Percentiles rank a stretch among this genome's conserved stretches.
Conservation (phyloP, 805 yeast species). For the Candida andamanensis region DNA sequence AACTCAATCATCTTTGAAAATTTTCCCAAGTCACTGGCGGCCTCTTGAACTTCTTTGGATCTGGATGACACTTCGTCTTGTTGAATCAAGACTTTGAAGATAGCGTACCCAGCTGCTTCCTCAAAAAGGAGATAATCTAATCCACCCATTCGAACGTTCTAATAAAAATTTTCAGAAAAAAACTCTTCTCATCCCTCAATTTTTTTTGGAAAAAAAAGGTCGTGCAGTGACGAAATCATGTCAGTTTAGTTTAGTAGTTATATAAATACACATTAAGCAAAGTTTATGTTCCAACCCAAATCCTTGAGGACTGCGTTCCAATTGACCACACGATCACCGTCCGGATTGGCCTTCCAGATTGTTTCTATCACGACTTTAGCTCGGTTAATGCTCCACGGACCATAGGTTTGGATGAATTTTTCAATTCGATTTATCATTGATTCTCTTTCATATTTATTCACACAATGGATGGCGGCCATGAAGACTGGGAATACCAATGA, state of each 20-base stretch:
- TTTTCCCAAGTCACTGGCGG: conserved; percentile 75
- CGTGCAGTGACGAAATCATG: too few relatives aligned
- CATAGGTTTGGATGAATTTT: conserved; percentile 55
- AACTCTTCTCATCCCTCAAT: too few relatives aligned
- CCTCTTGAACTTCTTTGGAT: conserved; percentile 89
- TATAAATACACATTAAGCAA: conserved; percentile 41
- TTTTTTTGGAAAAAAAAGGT: conserved; percentile 1
- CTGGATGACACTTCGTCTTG: conserved; percentile 93
- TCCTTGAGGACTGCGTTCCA: conserved; percentile 66
- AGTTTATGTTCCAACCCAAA: conserved; percentile 74
- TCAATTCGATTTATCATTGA: conserved; percentile 49
- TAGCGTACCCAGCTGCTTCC: conserved; percentile 97
- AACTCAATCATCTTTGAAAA: conserved; percentile 91
- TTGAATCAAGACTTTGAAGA: conserved; percentile 88
- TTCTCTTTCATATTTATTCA: conserved; percentile 46
- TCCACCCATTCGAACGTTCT: conserved; percentile 46
- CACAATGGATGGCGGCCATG: conserved; percentile 68
- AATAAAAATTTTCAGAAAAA: conserved; percentile 7
- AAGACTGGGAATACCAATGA: conserved; percentile 73
- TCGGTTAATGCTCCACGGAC: conserved; percentile 56
- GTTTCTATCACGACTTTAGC: conserved; percentile 40
- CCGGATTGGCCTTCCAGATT: conserved; percentile 44
- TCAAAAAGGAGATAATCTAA: conserved; percentile 91
- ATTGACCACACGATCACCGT: conserved; percentile 60
- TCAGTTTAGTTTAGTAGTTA: not conserved